phyloP scores from a whole-genome alignment of 257 asterid species.

The Thymus quinquecostatus region DNA sequence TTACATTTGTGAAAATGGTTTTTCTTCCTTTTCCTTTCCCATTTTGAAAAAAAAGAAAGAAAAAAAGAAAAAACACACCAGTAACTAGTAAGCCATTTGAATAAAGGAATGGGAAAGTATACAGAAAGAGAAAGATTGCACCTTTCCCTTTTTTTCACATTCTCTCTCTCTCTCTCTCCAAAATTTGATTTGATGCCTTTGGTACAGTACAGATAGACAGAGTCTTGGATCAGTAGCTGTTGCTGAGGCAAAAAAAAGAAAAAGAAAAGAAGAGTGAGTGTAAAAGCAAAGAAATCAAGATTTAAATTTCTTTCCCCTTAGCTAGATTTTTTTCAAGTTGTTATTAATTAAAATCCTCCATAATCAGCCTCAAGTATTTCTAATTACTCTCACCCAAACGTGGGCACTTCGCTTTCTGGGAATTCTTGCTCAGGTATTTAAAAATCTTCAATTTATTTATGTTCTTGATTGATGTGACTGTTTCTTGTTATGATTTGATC shows the following conservation, averaged over 20 bases:
- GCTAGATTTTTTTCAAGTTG: constrained; percentile 31
- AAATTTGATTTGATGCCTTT: constrained; percentile 30
- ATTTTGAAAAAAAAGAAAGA: neutral
- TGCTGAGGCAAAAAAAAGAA: constrained; percentile 31
- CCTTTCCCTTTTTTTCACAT: constrained; percentile 38
- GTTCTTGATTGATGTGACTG: constrained; percentile 36
- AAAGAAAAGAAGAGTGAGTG: constrained; percentile 26
- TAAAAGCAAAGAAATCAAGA: constrained; percentile 33
- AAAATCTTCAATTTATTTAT: constrained; percentile 38
- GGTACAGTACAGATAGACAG: constrained; percentile 39
- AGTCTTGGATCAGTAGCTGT: constrained; percentile 39
- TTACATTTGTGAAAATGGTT: neutral
- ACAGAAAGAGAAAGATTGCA: constrained; percentile 41
- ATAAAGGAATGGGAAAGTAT: constrained; percentile 31
- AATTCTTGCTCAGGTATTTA: constrained; percentile 42
- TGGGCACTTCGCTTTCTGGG: constrained; percentile 23
- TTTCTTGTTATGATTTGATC: constrained; percentile 41
- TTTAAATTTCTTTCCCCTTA: constrained; percentile 14
- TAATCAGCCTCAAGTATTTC: neutral
- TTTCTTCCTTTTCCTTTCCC: neutral
- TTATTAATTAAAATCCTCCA: constrained; percentile 23
- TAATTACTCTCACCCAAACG: neutral
- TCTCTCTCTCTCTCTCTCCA: constrained; percentile 29
- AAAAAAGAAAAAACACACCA: neutral
- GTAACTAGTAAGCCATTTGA: constrained; percentile 32